These are phyloP conservation scores for Gentiana macrophylla DNA, from an alignment of 257 asterid species.

Conservation along the genomic window DNA sequence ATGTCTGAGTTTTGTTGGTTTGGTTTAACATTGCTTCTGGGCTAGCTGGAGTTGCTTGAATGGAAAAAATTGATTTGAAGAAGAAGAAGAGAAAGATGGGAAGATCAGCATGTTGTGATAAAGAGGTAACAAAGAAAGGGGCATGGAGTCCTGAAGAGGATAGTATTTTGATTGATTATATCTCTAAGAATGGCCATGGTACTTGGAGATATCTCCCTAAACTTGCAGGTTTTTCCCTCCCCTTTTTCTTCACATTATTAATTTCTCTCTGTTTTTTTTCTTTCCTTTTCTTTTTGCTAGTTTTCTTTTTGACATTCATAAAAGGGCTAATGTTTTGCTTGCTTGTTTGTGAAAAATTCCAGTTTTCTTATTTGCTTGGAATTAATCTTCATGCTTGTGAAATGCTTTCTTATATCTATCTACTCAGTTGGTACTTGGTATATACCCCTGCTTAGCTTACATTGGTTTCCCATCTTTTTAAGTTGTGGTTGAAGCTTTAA, in stretches of 20 bases:
- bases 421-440: too few species aligned
- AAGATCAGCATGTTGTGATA: constrained; percentile 45
- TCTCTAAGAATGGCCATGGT: constrained; percentile 45
- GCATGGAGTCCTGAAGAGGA: constrained; percentile 70
- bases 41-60: constrained; percentile 10
- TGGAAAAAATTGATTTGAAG: constrained; percentile 26
- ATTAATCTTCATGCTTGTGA: too few species aligned
- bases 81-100: constrained; percentile 19
- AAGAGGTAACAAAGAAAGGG: constrained; percentile 47
- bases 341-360: too few species aligned
- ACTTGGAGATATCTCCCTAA: constrained; percentile 67
- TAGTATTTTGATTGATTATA: constrained; percentile 55
- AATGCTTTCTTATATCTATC: too few species aligned
- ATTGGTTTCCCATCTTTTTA: too few species aligned
- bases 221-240: constrained; percentile 31
- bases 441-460: too few species aligned
- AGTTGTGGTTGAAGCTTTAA: too few species aligned
- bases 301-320: too few species aligned
- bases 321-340: too few species aligned
- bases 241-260: not conserved
- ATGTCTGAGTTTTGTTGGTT: not conserved
- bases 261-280: too few species aligned
- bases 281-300: too few species aligned
- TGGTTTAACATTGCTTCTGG: constrained; percentile 3
- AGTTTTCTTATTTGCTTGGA: too few species aligned